Percentiles rank a stretch among this genome's conserved stretches.
Conservation (phyloP, 163 green algal species). For the Prototheca stagnorum region DNA sequence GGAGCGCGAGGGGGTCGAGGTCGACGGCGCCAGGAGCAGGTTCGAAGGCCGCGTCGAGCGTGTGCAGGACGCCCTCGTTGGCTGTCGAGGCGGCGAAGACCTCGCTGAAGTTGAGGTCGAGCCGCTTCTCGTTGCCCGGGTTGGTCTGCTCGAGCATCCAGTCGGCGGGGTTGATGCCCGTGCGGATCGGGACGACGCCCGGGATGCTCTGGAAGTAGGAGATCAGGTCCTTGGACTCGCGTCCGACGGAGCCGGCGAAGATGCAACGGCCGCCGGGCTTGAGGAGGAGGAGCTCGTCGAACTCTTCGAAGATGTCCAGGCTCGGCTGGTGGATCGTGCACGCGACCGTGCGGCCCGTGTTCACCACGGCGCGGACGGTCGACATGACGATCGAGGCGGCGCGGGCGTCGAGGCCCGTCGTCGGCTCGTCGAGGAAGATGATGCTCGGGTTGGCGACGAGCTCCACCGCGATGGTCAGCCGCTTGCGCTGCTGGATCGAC, state of each 20-base stretch:
- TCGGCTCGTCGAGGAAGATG: constrained; percentile 36
- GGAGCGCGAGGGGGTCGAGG: not conserved
- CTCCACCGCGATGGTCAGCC: constrained; percentile 51
- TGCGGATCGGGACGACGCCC: constrained; percentile 15
- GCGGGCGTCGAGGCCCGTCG: constrained; percentile 54
- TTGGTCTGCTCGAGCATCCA: constrained; percentile 34
- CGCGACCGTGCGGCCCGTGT: constrained; percentile 43
- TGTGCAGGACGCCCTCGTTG: not conserved
- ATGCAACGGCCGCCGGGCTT: constrained; percentile 43
- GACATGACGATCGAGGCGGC: constrained; percentile 68
- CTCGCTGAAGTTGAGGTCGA: constrained; percentile 27
- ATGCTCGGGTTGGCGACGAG: constrained; percentile 48
- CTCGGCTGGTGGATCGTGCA: constrained; percentile 30
- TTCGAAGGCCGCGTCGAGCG: not conserved
- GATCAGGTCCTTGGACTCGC: constrained; percentile 31
- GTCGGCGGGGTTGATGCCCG: constrained; percentile 10
- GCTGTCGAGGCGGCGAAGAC: constrained; percentile 7
- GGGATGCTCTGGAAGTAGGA: constrained; percentile 41
- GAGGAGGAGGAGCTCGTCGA: constrained; percentile 57
- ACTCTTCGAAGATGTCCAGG: constrained; percentile 46
- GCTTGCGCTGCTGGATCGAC: constrained; percentile 41
- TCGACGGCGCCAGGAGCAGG: not conserved
- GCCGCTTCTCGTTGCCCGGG: constrained; percentile 12
- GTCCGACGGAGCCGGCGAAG: constrained; percentile 45
- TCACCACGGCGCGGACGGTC: constrained; percentile 15